phyloP scores from a whole-genome alignment of 2,329 filamentous ascomycete species.

The Ceratocystiopsis sp. region DNA sequence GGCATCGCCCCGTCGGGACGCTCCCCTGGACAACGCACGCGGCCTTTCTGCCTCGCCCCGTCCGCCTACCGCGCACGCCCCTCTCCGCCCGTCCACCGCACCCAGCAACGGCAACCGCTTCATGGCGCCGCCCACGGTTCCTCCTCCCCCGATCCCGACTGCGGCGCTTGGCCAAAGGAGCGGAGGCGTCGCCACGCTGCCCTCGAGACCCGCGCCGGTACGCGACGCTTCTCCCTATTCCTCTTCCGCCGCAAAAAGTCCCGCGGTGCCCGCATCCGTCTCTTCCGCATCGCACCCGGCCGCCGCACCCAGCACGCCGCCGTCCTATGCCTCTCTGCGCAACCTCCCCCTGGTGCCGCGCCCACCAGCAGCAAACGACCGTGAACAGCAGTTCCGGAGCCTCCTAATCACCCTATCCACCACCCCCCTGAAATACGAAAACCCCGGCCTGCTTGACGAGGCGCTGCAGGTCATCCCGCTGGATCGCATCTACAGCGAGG shows the following conservation, averaged over 20 bases:
- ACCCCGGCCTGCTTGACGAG: conserved; percentile 85
- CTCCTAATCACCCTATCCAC: conserved; percentile 71
- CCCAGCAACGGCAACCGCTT: no score
- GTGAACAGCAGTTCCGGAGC: conserved; percentile 58
- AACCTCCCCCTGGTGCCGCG: conserved; percentile 46
- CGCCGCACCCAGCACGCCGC: conserved; percentile 16
- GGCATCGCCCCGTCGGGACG: conserved; percentile 33
- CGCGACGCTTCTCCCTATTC: no score
- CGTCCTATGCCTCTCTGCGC: conserved; percentile 30
- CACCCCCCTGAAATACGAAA: conserved; percentile 89
- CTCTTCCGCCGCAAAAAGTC: neutral
- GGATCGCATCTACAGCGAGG: conserved; percentile 81
- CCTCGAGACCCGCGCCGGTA: neutral
- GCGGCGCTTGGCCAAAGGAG: no score
- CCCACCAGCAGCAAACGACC: conserved; percentile 48
- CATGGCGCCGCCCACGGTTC: no score
- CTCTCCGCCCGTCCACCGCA: no score
- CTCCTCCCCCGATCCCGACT: no score
- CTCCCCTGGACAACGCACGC: conserved; percentile 31
- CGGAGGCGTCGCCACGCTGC: conserved; percentile 11
- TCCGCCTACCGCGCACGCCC: conserved; percentile 23
- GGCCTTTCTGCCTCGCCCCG: conserved; percentile 24
- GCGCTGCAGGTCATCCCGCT: conserved; percentile 74
- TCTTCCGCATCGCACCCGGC: conserved; percentile 2
- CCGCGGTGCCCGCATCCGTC: neutral